A percentile compares a stretch with the other conserved stretches of the same genome.
These are phyloP conservation scores for Strombidium stylifer DNA, from an alignment of 73 alveolate species.

Conservation along the genomic window DNA sequence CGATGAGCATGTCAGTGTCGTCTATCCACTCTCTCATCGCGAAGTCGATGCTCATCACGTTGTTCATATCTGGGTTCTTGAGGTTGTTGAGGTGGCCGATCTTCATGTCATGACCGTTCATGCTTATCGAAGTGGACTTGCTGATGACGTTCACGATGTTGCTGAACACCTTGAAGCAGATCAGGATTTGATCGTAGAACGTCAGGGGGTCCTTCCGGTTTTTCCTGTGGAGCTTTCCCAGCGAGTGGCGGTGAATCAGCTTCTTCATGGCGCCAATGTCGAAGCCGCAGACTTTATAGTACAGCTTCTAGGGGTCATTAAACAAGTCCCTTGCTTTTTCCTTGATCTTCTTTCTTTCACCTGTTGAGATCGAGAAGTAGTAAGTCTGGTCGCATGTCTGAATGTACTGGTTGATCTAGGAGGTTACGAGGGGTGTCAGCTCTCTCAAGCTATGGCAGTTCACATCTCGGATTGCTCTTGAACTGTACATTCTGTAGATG, in stretches of 20 bases:
- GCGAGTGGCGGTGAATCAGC: background rate
- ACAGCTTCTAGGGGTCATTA: constrained; percentile 3
- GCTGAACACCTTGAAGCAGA: too few species aligned
- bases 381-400: constrained; percentile 8
- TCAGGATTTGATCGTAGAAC: too few species aligned
- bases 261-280: background rate
- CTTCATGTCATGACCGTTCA: too few species aligned
- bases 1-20: constrained; percentile 36
- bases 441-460: constrained; percentile 1
- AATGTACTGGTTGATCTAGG: background rate
- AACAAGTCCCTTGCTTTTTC: background rate
- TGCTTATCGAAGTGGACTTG: too few species aligned
- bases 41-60: constrained; percentile 24
- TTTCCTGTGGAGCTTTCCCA: background rate
- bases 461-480: background rate
- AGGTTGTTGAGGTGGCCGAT: constrained; percentile 7
- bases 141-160: too few species aligned
- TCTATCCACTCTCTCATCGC: constrained; percentile 24
- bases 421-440: background rate
- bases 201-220: background rate
- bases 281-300: background rate
- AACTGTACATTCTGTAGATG: background rate
- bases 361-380: constrained; percentile 14
- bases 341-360: background rate
- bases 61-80: constrained; percentile 24